Conservation (phyloP, 2,329 filamentous ascomycete species). For the Hymenoscyphus occultus region DNA sequence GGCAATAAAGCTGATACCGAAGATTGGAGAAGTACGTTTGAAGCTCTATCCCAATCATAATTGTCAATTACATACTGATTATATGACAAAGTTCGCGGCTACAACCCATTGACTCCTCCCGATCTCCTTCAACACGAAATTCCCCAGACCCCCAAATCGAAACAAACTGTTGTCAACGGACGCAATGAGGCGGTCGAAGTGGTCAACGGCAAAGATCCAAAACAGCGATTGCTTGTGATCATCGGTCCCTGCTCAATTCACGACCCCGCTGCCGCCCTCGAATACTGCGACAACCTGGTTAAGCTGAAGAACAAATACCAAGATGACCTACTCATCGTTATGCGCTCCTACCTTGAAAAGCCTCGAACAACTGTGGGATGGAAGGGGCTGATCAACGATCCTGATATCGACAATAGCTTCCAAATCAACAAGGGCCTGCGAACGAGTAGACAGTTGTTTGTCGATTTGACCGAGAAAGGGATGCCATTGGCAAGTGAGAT, state of each 20-base stretch:
- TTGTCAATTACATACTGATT: constrained; percentile 28
- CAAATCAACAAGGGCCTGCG: constrained; percentile 97
- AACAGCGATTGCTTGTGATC: constrained; percentile 67
- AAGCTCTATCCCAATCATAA: neutral
- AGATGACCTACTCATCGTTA: constrained; percentile 88
- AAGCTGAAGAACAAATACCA: constrained; percentile 83
- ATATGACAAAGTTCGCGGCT: constrained; percentile 65
- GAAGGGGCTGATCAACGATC: constrained; percentile 99
- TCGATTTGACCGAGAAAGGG: constrained; percentile 84
- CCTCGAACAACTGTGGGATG: constrained; percentile 95
- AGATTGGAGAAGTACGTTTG: constrained; percentile 74
- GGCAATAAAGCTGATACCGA: constrained; percentile 72
- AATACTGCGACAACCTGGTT: constrained; percentile 85
- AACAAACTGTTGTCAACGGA: constrained; percentile 55
- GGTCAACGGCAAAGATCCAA: constrained; percentile 62
- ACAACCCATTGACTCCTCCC: constrained; percentile 89
- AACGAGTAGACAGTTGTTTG: constrained; percentile 83
- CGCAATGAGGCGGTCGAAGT: constrained; percentile 65
- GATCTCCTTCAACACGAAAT: constrained; percentile 96
- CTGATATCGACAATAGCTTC: constrained; percentile 97
- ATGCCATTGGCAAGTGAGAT: constrained; percentile 98
- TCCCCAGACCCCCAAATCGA: constrained; percentile 45
- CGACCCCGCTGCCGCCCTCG: constrained; percentile 83
- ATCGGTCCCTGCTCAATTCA: constrained; percentile 97
- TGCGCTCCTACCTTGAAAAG: constrained; percentile 98